A percentile compares a stretch with the other conserved stretches of the same genome.
Conservation (phyloP, 345 rosid species). For the Eucalyptus curtisii region DNA sequence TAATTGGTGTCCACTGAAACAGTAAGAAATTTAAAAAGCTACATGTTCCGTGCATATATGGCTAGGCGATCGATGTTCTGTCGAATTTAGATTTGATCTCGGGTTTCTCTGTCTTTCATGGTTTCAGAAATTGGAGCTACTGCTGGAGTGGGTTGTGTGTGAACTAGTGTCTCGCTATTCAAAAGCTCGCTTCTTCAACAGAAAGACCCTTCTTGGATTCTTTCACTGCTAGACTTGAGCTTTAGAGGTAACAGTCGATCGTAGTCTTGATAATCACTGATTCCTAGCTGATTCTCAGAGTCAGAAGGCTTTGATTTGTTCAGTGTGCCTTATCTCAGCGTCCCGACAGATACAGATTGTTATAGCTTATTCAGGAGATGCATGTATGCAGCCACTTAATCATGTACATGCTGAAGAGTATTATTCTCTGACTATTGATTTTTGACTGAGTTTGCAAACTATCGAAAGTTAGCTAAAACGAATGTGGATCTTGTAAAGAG, state of each 20-base stretch:
- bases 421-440: neutral
- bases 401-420: neutral
- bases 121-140: neutral
- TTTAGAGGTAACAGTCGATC: neutral
- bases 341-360: neutral
- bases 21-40: neutral
- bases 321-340: neutral
- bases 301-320: neutral
- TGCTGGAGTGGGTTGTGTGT: neutral
- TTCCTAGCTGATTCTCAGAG: neutral
- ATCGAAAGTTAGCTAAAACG: neutral
- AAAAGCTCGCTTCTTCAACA: neutral
- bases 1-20: neutral
- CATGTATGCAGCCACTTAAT: neutral
- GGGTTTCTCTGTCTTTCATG: neutral
- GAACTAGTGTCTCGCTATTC: neutral
- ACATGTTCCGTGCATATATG: neutral
- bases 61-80: neutral
- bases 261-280: neutral
- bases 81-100: neutral
- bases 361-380: neutral
- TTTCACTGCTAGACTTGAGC: neutral
- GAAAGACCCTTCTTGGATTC: neutral
- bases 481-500: neutral
- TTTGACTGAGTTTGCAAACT: neutral